A percentile compares a stretch with the other conserved stretches of the same genome.
These are phyloP conservation scores for Aaosphaeria pasadenensis DNA, from an alignment of 2,329 filamentous ascomycete genomes.

Conservation along the genomic window DNA sequence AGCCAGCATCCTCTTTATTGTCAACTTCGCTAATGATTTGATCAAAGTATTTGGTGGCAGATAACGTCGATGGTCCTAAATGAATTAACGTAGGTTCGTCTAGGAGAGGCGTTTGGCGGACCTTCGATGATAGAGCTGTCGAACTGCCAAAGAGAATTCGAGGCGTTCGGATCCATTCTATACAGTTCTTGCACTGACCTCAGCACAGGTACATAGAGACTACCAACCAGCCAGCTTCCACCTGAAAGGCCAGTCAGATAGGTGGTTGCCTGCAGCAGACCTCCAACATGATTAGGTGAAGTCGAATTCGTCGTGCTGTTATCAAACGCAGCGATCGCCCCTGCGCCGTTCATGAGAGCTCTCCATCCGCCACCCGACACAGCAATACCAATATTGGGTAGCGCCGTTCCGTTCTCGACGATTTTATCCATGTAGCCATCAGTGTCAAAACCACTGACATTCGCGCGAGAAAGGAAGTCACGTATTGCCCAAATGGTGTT, in stretches of 20 bases:
- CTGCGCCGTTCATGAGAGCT: slow-evolving; percentile 75
- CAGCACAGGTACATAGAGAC: slow-evolving; percentile 71
- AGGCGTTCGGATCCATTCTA: slow-evolving; percentile 34
- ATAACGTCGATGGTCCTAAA: slow-evolving; percentile 36
- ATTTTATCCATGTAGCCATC: slow-evolving; percentile 62
- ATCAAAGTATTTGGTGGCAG: slow-evolving; percentile 58
- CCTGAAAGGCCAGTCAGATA: slow-evolving; percentile 79
- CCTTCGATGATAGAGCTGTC: slow-evolving; percentile 57
- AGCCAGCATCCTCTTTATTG: slow-evolving; percentile 37
- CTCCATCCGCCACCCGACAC: slow-evolving; percentile 78
- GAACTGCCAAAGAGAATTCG: slow-evolving; percentile 56
- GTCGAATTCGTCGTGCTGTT: slow-evolving; percentile 61
- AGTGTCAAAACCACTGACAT: slow-evolving; percentile 73
- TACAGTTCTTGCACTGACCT: slow-evolving; percentile 59
- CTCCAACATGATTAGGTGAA: slow-evolving; percentile 64
- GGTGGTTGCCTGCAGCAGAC: slow-evolving; percentile 72
- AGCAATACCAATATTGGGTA: slow-evolving; percentile 69
- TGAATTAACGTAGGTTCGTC: slow-evolving; percentile 40
- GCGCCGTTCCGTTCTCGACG: slow-evolving; percentile 49
- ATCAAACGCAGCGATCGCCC: slow-evolving; percentile 75
- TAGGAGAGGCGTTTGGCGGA: slow-evolving; percentile 44
- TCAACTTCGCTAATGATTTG: slow-evolving; percentile 57
- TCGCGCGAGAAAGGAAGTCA: slow-evolving; percentile 65
- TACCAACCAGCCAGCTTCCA: slow-evolving; percentile 75
- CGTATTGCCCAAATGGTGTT: slow-evolving; percentile 69